Base-by-base conservation (phyloP, 768 basidiomycete species). In the Phylloporus sp. region DNA sequence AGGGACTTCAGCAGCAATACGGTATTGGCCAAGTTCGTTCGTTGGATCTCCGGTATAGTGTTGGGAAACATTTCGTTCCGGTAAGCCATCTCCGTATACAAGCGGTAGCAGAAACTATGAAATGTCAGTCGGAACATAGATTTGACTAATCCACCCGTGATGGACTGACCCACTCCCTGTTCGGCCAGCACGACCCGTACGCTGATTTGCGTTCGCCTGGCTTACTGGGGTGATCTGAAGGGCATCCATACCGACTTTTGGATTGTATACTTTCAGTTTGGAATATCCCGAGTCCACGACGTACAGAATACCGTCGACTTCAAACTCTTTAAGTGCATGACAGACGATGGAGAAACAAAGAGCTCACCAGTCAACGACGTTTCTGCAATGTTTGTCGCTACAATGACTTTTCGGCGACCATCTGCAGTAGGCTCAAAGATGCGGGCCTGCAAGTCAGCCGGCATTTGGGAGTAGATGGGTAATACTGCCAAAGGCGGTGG, bases 381-480 rank as follows among this genome's bases (percentile, higher is more conserved):
- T 69, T 99, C 96, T 2, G 96, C 95, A 47, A 98, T 99, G 67
- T 99, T 99, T 5, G 95, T 99, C 1, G 96, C 96, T 1, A 98
- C 94, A 52, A 99, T 93, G 45, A 95, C 92, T 69, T 99, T 99
- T 44, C 96, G 74, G 37, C 96, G 77, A 3, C 96, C 96, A 66
- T 99, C 96, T 20, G 79, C 73, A 0, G 96, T 98, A 8, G 95
- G 82, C 48, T 93, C 87, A 58, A 98, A 98, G 50, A 99, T 99
- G 66, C 92, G 95, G 20, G 96, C 95, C 64, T 99, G 96, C 29
- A 99, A 71, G 71, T 98, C 96, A 6, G 96, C 96, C 9, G 96
- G 96, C 96, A 98, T 98, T 63, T 97, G 95, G 4, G 96, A 98
- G 68, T 99, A 98, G 53, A 98, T 99, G 6, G 96, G 96, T 24